Conservation (phyloP, 345 rosid species). For the Linum tenue region DNA sequence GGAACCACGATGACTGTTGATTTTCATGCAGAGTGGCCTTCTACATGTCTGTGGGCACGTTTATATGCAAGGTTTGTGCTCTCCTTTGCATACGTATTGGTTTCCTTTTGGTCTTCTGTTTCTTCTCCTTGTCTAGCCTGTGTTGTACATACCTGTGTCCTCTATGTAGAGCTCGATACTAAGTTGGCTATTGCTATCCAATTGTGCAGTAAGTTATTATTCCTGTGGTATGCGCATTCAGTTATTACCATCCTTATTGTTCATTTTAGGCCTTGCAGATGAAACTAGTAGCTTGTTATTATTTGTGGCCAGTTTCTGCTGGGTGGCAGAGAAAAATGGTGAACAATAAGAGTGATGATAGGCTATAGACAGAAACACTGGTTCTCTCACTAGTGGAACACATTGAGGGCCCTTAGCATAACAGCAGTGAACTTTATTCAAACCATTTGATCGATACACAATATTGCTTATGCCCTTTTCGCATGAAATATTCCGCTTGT, state of each 20-base stretch:
- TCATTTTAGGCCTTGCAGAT: not conserved
- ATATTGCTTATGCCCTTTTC: not conserved
- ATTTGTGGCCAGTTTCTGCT: no score
- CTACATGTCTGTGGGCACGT: constrained; percentile 16
- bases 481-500: no score
- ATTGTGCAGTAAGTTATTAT: not conserved
- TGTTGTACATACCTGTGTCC: not conserved
- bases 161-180: not conserved
- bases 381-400: not conserved
- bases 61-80: constrained; percentile 22
- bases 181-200: not conserved
- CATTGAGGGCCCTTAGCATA: not conserved
- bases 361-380: not conserved
- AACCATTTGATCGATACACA: not conserved
- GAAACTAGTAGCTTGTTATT: not conserved
- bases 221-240: not conserved
- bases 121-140: not conserved
- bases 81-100: not conserved
- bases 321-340: no score
- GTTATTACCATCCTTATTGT: not conserved
- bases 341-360: not conserved
- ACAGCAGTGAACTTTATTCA: not conserved
- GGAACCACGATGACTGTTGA: not conserved
- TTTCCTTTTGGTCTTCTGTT: not conserved
- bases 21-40: constrained; percentile 17